Base-by-base conservation (phyloP, 2,329 filamentous ascomycete species). In the Cladophialophora carrionii region DNA sequence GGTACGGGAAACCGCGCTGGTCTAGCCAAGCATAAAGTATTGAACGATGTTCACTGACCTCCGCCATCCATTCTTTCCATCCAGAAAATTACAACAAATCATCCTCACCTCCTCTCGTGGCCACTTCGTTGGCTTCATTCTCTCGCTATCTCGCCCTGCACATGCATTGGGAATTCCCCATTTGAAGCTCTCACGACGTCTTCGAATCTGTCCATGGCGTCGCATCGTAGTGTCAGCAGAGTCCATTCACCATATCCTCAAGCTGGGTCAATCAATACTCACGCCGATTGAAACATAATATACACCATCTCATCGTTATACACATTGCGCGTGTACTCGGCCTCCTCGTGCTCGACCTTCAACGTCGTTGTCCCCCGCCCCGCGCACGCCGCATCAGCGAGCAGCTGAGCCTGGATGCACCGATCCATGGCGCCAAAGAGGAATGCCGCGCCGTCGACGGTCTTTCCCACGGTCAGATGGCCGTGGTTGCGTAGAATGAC, bases 401-500 rank as follows among this genome's bases (percentile, higher is more conserved):
- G 67, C 29, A 79, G 70, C 66, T 79, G 78, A 2, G 76, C 75
- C 52, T 77, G 76, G 41, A 78, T 79, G 61, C 77, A 76, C 32
- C 78, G 71, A 41, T 79, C 78, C 31, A 79, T 72, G 61, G 77
- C 78, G 57, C 81, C 78, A 71, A 85, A 86, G 82, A 83, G 85
- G 68, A 81, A 84, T 2, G 84, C 78, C 2, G 81, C 78, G 62
- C 78, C 79, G 70, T 86, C 84, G 60, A 86, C 77, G 1, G 77
- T 79, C 32, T 75, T 68, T 12, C 81, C 84, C 24, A 79, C 80
- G 1, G 84, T 84, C 63, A 86, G 72, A 17, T 85, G 73, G 0
- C 84, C 84, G 71, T 86, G 84, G 71, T 85, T 85, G 66, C 80
- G 78, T 9, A 86, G 74, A 12, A 86, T 75, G 2, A 78, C 82